Evolutionary conservation across 345 rosid species (phyloP), one percentile per base, ranked within the genome.

Genomic region (Eucalyptus viminalis): DNA sequence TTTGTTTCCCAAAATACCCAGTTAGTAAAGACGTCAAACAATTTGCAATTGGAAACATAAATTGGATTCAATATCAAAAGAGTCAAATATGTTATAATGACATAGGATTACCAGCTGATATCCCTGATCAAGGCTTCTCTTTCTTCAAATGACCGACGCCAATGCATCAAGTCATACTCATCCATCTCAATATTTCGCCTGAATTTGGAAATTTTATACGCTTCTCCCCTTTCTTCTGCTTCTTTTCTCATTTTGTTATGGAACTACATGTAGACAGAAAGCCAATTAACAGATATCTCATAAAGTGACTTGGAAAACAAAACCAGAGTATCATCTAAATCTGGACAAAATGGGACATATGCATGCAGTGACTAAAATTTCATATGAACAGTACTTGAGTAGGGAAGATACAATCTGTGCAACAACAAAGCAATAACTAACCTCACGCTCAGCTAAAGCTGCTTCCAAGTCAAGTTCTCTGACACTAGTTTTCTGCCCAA

Each of bases 51-150:
- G 53, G 54, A 80, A 88, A 47, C 45, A 47, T 37, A 19, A 65
- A 19, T 31, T 14, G 13, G 16, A 49, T 44, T 49, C 29, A 12
- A 49, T 50, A 17, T 80, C 29, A 86, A 65, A 56, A 47, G 25
- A 51, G 13, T 40, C 49, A 58, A 86, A 21, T 2, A 83, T 44
- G 87, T 62, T 58, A 24, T 80, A 17, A 50, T 44, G 87, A 76
- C 50, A 14, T 67, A 17, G 56, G 72, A 80, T 80, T 94, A 97
- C 99, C 98, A 94, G 95, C 99, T 95, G 91, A 97, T 97, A 89
- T 97, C 99, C 94, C 99, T 92, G 90, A 96, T 88, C 91, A 97
- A 94, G 91, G 98, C 99, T 92, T 97, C 99, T 91, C 99, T 95
- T 95, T 97, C 99, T 91, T 96, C 98, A 25, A 94, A 91, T 87